phyloP scores from a whole-genome alignment of 2,329 filamentous ascomycete genomes.

The Aspergillus fumigatus region DNA sequence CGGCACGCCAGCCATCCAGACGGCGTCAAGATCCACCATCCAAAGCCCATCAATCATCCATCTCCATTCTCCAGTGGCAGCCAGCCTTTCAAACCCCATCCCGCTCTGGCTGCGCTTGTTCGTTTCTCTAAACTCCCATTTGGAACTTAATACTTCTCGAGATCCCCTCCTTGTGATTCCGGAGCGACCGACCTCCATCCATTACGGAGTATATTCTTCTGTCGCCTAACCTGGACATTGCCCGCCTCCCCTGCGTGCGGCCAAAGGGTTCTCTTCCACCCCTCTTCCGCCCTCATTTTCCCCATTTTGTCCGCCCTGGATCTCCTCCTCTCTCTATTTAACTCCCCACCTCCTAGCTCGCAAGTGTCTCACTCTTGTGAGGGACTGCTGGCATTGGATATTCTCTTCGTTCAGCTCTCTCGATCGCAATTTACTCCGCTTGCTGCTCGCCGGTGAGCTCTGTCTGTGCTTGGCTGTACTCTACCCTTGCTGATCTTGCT shows the following conservation, averaged over 20 bases:
- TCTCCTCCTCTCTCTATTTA: constrained; percentile 13
- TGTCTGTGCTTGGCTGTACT: not conserved
- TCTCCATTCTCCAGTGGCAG: not conserved
- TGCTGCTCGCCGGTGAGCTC: constrained; percentile 3
- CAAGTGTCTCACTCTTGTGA: not conserved
- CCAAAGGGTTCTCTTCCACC: constrained; percentile 23
- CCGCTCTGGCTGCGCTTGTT: constrained; percentile 9
- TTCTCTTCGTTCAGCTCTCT: not conserved
- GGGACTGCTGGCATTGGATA: not conserved
- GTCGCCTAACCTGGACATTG: constrained; percentile 8
- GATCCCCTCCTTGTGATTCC: constrained; percentile 3
- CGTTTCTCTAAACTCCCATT: constrained; percentile 3
- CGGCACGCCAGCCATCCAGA: constrained; percentile 37
- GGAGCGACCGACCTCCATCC: no score
- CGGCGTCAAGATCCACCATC: constrained; percentile 28
- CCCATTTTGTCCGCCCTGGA: constrained; percentile 15
- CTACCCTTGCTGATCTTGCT: constrained; percentile 9
- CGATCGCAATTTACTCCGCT: not conserved
- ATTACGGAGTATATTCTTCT: not conserved
- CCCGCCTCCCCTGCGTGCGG: constrained; percentile 15
- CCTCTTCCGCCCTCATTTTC: constrained; percentile 23
- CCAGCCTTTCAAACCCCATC: constrained; percentile 9
- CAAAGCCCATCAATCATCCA: constrained; percentile 23
- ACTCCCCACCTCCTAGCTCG: constrained; percentile 3
- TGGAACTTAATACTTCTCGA: not conserved